Conservation (phyloP, 2,329 filamentous ascomycete genomes). For the Phaeosphaeriaceae sp. region DNA sequence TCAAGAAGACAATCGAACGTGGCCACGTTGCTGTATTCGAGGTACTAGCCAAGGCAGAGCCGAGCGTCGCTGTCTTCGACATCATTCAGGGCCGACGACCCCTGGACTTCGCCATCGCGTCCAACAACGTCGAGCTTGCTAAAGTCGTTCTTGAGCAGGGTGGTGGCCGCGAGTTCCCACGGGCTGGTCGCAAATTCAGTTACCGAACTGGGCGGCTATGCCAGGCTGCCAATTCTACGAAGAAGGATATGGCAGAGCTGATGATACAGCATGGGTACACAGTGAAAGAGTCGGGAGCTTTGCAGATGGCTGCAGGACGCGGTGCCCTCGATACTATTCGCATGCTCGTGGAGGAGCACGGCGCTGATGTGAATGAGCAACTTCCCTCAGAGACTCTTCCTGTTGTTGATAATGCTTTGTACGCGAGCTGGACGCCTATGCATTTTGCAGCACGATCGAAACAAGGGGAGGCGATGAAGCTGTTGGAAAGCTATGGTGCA, state of each 20-base stretch:
- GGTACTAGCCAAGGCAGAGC: conserved; percentile 13
- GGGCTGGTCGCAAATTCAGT: background rate
- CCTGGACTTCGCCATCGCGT: conserved; percentile 12
- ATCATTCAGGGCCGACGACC: conserved; percentile 8
- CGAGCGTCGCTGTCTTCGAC: conserved; percentile 8
- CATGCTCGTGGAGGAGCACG: background rate
- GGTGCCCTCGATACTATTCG: background rate
- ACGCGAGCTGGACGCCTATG: background rate
- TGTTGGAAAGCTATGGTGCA: background rate
- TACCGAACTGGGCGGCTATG: conserved; percentile 8
- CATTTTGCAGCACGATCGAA: background rate
- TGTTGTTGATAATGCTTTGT: background rate
- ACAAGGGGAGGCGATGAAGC: background rate
- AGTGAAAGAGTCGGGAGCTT: background rate
- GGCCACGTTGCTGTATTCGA: conserved; percentile 11
- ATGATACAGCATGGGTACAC: conserved; percentile 6
- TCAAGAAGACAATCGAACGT: conserved; percentile 5
- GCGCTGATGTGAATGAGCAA: background rate
- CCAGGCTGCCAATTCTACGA: conserved; percentile 3
- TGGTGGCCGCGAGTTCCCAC: conserved; percentile 11
- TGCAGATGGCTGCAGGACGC: background rate
- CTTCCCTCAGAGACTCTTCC: background rate
- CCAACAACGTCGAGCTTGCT: conserved; percentile 5
- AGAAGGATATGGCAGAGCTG: conserved; percentile 8
- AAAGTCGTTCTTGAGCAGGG: conserved; percentile 13